Evolutionary conservation across 164 flowering plant species (phyloP).

Genomic region (Umbellularia californica): DNA sequence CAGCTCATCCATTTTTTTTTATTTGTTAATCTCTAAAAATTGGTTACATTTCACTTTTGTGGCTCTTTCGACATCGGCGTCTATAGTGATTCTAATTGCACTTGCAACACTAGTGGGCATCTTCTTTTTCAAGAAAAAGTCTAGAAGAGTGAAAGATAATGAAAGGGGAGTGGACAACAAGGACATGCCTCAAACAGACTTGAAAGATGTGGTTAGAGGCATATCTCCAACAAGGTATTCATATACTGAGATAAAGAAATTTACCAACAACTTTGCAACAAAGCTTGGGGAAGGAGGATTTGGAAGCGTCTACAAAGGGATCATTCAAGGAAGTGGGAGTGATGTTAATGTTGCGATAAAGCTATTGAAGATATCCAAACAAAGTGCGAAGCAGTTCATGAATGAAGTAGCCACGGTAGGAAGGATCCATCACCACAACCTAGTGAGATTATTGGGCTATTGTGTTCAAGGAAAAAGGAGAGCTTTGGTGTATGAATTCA

Average conservation of each 20-base stretch:
- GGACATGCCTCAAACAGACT: not conserved
- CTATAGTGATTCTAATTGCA: not conserved
- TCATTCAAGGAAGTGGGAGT: not conserved
- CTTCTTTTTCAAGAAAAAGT: not conserved
- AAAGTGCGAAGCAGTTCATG: constrained; percentile 7
- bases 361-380: constrained; percentile 1
- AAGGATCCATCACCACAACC: not conserved
- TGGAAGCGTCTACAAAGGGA: constrained; percentile 15
- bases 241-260: constrained; percentile 1
- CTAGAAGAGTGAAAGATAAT: not conserved
- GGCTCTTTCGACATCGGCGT: not conserved
- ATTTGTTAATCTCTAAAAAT: not conserved
- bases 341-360: constrained; percentile 4
- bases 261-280: constrained; percentile 1
- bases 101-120: not conserved
- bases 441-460: constrained; percentile 5
- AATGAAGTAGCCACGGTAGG: constrained; percentile 10
- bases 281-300: constrained; percentile 13
- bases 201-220: not conserved
- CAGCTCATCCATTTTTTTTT: not conserved
- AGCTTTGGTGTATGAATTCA: constrained; percentile 9
- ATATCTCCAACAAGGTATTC: constrained; percentile 6
- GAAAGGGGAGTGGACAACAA: not conserved
- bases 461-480: not conserved
- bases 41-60: not conserved